Base-by-base conservation (phyloP, 129 eudicot species). In the Erigeron canadensis region DNA sequence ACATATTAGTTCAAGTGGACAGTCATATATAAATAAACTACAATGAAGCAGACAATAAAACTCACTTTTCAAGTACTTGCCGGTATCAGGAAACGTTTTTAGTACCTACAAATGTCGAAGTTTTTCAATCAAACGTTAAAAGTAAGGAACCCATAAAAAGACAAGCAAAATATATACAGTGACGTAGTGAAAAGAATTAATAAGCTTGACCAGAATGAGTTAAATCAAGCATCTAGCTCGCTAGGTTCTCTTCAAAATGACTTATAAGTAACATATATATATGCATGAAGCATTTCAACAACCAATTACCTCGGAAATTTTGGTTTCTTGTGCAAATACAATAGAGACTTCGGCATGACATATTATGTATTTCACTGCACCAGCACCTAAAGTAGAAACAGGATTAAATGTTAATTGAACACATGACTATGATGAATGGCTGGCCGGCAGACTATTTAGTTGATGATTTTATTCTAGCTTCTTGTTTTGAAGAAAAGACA, bases 291-390 rank as follows among this genome's bases (percentile, higher is more conserved):
- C 40, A 67, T 67, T 7, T 47, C 11, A 16, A 67, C 16, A 46
- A 16, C 71, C 66, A 39, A 86, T n/a, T n/a, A n/a, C 98, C 96
- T 94, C 98, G 1, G 95, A 79, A 72, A 94, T 69, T 78, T 94
- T 94, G 10, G 76, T 80, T 75, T 87, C 96, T 70, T 94, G 87
- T 17, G 73, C 92, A 62, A 94, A 94, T 61, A 75, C 75, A 22
- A 94, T 67, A 2, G 98, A 87, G 68, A 94, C 74, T 70, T 87
- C 93, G 1, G 95, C 98, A 43, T 94, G 98, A 61, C 90, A 87
- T 62, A 94, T 81, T 41, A 94, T 89, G 66, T 84, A 89, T 58
- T 89, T 89, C 19, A 94, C 93, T 7, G 97, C 98, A 74, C 89
- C 95, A 69, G 97, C 83, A 77, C 98, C 98, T 93, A 43, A 43